These are phyloP conservation scores for Spizellomyces punctatus DNA, from an alignment of 192 early-diverging fungal species.

Conservation along the genomic window DNA sequence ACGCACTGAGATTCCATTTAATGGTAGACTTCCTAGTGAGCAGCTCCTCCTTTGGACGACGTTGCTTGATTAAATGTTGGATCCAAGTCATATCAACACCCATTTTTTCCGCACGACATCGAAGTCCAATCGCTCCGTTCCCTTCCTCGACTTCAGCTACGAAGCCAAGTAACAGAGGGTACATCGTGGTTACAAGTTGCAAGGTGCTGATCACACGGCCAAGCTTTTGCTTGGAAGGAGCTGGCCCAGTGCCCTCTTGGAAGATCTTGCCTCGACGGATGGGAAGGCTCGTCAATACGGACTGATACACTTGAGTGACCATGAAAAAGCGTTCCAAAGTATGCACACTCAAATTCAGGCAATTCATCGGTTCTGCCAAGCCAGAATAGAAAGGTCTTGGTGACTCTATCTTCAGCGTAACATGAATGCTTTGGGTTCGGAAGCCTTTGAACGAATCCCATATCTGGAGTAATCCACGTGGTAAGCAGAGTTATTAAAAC, in stretches of 20 bases:
- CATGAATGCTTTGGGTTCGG: constrained; percentile 36
- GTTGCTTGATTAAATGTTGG: constrained; percentile 31
- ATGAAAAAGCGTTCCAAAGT: constrained; percentile 36
- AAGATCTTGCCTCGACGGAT: constrained; percentile 48
- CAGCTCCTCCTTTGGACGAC: constrained; percentile 18
- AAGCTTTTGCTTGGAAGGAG: constrained; percentile 51
- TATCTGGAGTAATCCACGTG: neutral
- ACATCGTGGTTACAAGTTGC: constrained; percentile 37
- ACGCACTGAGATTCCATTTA: constrained; percentile 37
- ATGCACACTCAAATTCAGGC: constrained; percentile 39
- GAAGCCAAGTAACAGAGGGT: constrained; percentile 50
- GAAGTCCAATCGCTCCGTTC: constrained; percentile 48
- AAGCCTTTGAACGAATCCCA: constrained; percentile 49
- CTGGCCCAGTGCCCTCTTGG: constrained; percentile 12
- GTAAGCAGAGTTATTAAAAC: neutral
- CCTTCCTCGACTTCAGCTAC: constrained; percentile 42
- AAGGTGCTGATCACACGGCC: constrained; percentile 42
- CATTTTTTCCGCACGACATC: constrained; percentile 46
- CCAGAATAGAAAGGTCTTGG: constrained; percentile 34
- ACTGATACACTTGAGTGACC: constrained; percentile 53
- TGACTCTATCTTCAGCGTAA: constrained; percentile 41
- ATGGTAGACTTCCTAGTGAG: constrained; percentile 30
- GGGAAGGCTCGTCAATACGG: constrained; percentile 51
- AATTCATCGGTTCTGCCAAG: constrained; percentile 35
- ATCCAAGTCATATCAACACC: constrained; percentile 43